phyloP scores from a whole-genome alignment of 768 basidiomycete species.

The Rhodotorula toruloides region DNA sequence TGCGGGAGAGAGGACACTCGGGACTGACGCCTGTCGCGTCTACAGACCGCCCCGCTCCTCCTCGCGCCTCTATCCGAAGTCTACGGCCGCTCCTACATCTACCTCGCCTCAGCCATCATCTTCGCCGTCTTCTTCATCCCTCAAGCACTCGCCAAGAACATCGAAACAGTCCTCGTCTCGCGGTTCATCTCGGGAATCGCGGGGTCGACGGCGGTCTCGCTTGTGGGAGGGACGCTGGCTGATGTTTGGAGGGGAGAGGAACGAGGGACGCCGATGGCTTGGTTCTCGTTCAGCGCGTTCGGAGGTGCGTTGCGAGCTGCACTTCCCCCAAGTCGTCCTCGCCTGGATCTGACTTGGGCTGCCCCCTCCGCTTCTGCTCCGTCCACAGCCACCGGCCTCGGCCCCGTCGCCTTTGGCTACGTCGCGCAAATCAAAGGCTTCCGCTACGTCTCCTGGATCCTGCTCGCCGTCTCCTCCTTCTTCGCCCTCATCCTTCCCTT shows the following conservation, averaged over 20 bases:
- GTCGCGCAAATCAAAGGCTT: conserved; percentile 46
- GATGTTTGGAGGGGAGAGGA: conserved; percentile 47
- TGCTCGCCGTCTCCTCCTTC: conserved; percentile 54
- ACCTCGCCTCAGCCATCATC: conserved; percentile 42
- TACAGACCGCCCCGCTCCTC: conserved; percentile 43
- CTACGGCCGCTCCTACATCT: conserved; percentile 45
- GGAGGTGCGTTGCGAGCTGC: conserved; percentile 39
- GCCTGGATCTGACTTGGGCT: too few species aligned
- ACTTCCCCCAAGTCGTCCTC: too few species aligned
- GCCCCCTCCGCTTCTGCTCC: neutral
- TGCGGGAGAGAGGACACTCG: conserved; percentile 5
- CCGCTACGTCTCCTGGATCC: conserved; percentile 62
- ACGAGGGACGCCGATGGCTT: conserved; percentile 61
- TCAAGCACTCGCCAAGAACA: conserved; percentile 45
- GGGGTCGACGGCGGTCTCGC: conserved; percentile 44
- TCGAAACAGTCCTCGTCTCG: conserved; percentile 45
- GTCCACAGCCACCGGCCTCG: conserved; percentile 56
- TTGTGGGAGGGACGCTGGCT: conserved; percentile 49
- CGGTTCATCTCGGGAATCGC: conserved; percentile 46
- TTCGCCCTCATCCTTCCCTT: conserved; percentile 56
- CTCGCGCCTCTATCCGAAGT: conserved; percentile 45
- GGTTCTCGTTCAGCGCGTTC: conserved; percentile 62
- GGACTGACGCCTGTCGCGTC: conserved; percentile 11
- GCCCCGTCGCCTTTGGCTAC: conserved; percentile 60
- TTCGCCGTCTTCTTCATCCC: conserved; percentile 37